Evolutionary conservation across 2,329 filamentous ascomycete species (phyloP), one percentile per base, ranked within the genome.

Genomic region (Fusarium sp.): DNA sequence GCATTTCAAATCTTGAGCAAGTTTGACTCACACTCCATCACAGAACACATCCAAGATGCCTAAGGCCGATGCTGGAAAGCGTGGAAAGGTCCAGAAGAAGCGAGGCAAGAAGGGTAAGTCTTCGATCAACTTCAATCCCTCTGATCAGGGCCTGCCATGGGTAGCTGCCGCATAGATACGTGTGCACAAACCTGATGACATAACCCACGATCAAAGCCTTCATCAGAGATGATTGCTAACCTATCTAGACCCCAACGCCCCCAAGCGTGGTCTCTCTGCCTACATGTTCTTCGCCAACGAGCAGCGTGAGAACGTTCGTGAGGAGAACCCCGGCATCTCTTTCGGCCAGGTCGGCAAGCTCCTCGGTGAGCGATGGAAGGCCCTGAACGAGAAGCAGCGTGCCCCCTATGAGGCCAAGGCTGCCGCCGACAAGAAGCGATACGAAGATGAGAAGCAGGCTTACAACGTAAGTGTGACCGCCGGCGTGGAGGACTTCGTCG

Each of bases 221-320:
- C 7, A 4, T 3, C n/a, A 45, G 52, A 20, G 18, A 38, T 10
- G 14, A 4, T 56, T 7, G 40, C 66, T 75, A 50, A 75, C 37
- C 34, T 13, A 13, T 18, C 10, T 80, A 97, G 95, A 98, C 86
- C 95, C 95, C 86, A 98, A 98, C 87, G 96, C 95, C 71, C 96
- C 96, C 84, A 99, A 98, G 95, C 95, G 96, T 86, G 96, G 96
- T 89, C 94, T 99, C 60, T 98, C 96, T 63, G 96, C 96, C 75
- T 99, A 99, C 92, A 99, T 99, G 96, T 98, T 98, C 93, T 99
- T 98, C 85, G 96, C 96, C 91, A 98, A 98, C 83, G 96, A 98
- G 87, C 94, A 98, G 88, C 95, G 96, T 80, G 96, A 98, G 83
- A 97, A 96, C 85, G 96, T 99, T 79, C 94, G 96, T 80, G 95